A percentile compares a stretch with the other conserved stretches of the same genome.
These are phyloP conservation scores for Schoenoplectus tabernaemontani DNA, from an alignment of 202 grass and related monocot species.

Conservation along the genomic window DNA sequence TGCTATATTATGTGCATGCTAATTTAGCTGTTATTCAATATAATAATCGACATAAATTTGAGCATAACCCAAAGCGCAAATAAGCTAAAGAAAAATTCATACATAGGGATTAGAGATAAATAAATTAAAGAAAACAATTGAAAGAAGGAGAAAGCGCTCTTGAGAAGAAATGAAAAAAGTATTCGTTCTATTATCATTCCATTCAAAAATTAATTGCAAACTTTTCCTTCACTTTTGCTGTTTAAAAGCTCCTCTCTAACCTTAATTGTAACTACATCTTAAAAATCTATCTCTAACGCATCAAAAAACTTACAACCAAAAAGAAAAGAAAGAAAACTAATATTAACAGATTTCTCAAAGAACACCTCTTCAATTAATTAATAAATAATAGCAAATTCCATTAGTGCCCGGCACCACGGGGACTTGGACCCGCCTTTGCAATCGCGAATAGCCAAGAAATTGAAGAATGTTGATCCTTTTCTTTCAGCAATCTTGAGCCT, in stretches of 20 bases:
- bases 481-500: constrained; percentile 37
- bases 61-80: background rate
- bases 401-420: constrained; percentile 50
- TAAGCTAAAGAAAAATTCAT: background rate
- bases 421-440: constrained; percentile 50
- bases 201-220: background rate
- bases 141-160: background rate
- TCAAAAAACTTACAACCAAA: background rate
- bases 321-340: background rate
- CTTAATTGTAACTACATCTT: background rate
- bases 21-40: background rate
- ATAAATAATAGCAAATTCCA: background rate
- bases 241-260: background rate
- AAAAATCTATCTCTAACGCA: background rate
- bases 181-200: background rate
- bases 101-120: too few relatives aligned
- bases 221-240: background rate
- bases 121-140: too few relatives aligned
- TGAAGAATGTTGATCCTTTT: constrained; percentile 7
- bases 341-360: constrained; percentile 11
- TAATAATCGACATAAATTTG: background rate
- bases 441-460: constrained; percentile 28
- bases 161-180: background rate
- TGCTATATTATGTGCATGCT: background rate
- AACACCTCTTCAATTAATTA: background rate